Percentiles rank a stretch among this genome's conserved stretches.
These are phyloP conservation scores for Chaetothyriales sp. DNA, from an alignment of 2,329 filamentous ascomycete genomes.

Conservation along the genomic window DNA sequence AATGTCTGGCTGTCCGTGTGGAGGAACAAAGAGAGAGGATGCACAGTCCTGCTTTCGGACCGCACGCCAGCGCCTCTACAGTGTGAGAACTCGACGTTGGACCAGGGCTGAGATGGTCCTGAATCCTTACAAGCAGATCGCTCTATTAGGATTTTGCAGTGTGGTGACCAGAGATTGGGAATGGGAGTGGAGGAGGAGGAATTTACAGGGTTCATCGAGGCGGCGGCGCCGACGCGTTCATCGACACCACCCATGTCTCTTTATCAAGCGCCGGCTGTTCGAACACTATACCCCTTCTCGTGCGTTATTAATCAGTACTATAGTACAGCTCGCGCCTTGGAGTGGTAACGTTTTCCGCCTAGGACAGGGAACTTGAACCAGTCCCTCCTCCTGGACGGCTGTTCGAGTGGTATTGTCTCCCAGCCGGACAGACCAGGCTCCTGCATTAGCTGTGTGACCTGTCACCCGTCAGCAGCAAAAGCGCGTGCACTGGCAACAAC, in stretches of 20 bases:
- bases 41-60: too few species aligned
- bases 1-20: neutral
- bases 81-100: neutral
- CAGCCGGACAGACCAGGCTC: neutral
- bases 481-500: neutral
- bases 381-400: neutral
- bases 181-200: neutral
- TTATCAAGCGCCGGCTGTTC: neutral
- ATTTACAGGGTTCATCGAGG: neutral
- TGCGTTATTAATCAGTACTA: neutral
- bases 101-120: neutral
- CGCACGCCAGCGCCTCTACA: neutral
- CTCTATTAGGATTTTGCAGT: neutral
- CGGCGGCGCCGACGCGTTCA: neutral
- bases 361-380: neutral
- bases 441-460: constrained; percentile 9
- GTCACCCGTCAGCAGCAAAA: constrained; percentile 9
- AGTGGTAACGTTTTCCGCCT: neutral
- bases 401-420: neutral
- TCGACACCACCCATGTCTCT: neutral
- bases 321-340: neutral
- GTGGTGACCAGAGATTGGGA: neutral
- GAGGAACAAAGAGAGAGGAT: neutral
- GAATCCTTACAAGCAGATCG: neutral
- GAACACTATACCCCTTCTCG: neutral